phyloP scores from a whole-genome alignment of 306 rosid genomes.

The Vigna angularis region DNA sequence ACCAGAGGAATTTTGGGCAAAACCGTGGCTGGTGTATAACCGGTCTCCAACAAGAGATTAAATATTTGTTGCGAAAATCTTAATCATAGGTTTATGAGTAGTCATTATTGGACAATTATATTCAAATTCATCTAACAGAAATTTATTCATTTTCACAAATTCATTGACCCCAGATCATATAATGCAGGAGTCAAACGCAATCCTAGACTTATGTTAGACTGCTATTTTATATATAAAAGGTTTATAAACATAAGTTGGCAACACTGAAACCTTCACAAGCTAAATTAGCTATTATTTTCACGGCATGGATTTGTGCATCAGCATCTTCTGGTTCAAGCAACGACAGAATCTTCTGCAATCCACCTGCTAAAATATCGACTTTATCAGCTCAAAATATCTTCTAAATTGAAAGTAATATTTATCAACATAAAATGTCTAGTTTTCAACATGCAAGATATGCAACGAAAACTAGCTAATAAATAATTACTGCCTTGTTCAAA shows the following conservation, averaged over 20 bases:
- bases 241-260: slow-evolving; percentile 29
- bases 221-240: neutral
- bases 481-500: slow-evolving; percentile 74
- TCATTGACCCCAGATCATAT: neutral
- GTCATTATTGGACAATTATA: too few species aligned
- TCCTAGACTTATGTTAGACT: neutral
- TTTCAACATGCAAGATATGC: neutral
- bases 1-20: too few species aligned
- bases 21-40: too few species aligned
- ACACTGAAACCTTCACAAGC: slow-evolving; percentile 80
- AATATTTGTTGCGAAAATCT: too few species aligned
- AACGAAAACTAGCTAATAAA: slow-evolving; percentile 9
- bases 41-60: too few species aligned
- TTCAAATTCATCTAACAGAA: neutral
- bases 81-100: too few species aligned
- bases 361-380: slow-evolving; percentile 57
- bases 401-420: slow-evolving; percentile 5
- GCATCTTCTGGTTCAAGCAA: slow-evolving; percentile 85
- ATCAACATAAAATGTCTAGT: slow-evolving; percentile 28
- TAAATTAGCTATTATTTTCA: slow-evolving; percentile 89
- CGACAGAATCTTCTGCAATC: slow-evolving; percentile 85
- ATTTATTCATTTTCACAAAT: neutral
- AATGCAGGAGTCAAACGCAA: neutral
- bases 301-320: slow-evolving; percentile 80
- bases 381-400: slow-evolving; percentile 32